A percentile compares a stretch with the other conserved stretches of the same genome.
These are phyloP conservation scores for Digitaria exilis DNA, from an alignment of 202 grass and related monocot species.

Conservation along the genomic window DNA sequence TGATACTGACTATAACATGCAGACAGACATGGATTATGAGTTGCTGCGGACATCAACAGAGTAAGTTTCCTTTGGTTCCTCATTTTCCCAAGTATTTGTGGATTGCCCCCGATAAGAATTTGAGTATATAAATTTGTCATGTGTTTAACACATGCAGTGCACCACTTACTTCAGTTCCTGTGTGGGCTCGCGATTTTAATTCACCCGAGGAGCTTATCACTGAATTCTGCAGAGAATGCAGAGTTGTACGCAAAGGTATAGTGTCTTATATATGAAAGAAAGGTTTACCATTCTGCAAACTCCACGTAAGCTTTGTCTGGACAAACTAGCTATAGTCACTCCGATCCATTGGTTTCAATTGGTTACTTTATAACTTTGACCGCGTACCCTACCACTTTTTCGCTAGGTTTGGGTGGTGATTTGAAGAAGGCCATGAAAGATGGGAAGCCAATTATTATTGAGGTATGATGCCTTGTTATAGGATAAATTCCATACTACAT, in stretches of 20 bases:
- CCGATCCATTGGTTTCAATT: conserved; percentile 14
- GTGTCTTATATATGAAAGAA: neutral
- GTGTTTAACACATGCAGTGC: conserved; percentile 60
- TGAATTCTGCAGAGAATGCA: conserved; percentile 97
- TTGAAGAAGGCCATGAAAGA: conserved; percentile 99
- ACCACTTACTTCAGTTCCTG: conserved; percentile 82
- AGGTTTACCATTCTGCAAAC: neutral
- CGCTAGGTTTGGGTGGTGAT: conserved; percentile 91
- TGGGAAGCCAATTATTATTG: conserved; percentile 99
- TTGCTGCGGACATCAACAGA: conserved; percentile 88
- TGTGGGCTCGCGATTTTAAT: conserved; percentile 90
- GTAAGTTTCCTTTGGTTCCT: conserved; percentile 44
- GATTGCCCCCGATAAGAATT: neutral
- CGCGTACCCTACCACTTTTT: conserved; percentile 17
- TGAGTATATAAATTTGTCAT: conserved; percentile 5
- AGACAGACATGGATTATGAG: conserved; percentile 99
- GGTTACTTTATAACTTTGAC: conserved; percentile 6
- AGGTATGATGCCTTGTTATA: conserved; percentile 42
- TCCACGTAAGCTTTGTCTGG: conserved; percentile 2
- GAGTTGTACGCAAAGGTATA: conserved; percentile 97
- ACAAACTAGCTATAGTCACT: neutral
- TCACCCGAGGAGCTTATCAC: conserved; percentile 91
- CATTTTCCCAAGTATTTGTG: neutral
- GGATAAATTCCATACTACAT: neutral
- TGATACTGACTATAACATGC: conserved; percentile 43